Percentiles rank a stretch among this genome's conserved stretches.
phyloP scores from a whole-genome alignment of 1,139 yeast species.

The Suhomyces anneliseae region DNA sequence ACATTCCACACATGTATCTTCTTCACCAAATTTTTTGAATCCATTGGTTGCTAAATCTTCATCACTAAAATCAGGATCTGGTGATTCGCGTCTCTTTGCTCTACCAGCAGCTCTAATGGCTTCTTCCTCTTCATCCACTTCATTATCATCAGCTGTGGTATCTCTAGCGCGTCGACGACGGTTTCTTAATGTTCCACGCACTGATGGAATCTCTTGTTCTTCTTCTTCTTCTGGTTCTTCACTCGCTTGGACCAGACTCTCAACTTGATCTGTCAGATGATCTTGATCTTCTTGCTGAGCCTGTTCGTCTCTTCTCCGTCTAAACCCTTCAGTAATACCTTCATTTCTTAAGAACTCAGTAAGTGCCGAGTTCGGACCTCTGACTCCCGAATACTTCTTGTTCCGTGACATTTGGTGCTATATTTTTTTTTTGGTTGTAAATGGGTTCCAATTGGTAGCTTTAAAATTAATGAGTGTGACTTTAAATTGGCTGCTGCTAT shows the following conservation, averaged over 20 bases:
- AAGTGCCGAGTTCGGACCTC: slow-evolving; percentile 78
- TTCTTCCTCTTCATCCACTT: slow-evolving; percentile 26
- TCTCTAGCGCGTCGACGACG: too few relatives aligned
- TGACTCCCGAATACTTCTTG: slow-evolving; percentile 44
- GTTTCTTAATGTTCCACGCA: neutral
- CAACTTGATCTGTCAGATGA: too few relatives aligned
- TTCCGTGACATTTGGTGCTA: slow-evolving; percentile 21
- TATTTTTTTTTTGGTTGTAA: neutral
- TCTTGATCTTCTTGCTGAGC: neutral
- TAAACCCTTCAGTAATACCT: slow-evolving; percentile 84
- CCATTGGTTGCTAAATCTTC: slow-evolving; percentile 24
- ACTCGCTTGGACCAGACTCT: too few relatives aligned
- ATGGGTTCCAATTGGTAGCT: neutral
- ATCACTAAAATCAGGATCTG: slow-evolving; percentile 25
- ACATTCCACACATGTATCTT: slow-evolving; percentile 60
- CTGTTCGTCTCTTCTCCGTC: slow-evolving; percentile 50
- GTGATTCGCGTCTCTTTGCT: slow-evolving; percentile 27
- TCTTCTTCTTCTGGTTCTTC: neutral
- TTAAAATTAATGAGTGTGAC: too few relatives aligned
- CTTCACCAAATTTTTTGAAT: slow-evolving; percentile 44
- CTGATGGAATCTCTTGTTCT: neutral
- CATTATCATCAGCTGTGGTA: neutral
- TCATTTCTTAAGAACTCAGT: slow-evolving; percentile 75
- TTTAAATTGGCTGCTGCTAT: too few relatives aligned
- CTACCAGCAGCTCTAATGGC: slow-evolving; percentile 46